These are phyloP conservation scores for Dipteronia dyeriana DNA, from an alignment of 345 rosid species.

Conservation along the genomic window DNA sequence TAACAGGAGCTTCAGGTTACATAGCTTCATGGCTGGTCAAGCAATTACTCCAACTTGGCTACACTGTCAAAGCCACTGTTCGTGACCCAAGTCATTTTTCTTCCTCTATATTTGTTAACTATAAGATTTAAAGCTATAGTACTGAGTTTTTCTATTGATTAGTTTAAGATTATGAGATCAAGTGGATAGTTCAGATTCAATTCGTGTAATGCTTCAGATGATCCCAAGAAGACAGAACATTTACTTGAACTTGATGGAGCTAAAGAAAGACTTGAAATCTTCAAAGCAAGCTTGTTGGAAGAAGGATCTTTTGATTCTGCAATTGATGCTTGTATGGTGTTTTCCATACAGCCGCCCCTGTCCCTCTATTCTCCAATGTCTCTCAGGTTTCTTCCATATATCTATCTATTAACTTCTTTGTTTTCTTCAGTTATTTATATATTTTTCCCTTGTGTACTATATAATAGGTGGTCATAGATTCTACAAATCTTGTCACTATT, in stretches of 20 bases:
- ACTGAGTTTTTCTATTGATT: not conserved
- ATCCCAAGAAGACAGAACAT: constrained; percentile 34
- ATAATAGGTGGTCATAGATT: too few species aligned
- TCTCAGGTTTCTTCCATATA: too few species aligned
- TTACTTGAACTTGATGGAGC: constrained; percentile 42
- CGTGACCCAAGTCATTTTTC: constrained; percentile 30
- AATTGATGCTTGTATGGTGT: constrained; percentile 34
- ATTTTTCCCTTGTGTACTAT: too few species aligned
- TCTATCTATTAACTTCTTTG: too few species aligned
- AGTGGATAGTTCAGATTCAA: too few species aligned
- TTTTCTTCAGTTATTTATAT: too few species aligned
- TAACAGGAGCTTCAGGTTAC: constrained; percentile 46
- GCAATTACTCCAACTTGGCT: constrained; percentile 45
- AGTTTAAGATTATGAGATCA: too few species aligned
- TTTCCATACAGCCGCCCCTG: constrained; percentile 39
- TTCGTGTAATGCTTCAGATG: constrained; percentile 23
- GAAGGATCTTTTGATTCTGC: constrained; percentile 38
- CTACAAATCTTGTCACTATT: too few species aligned
- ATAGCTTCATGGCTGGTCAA: constrained; percentile 51
- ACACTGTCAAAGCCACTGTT: constrained; percentile 48
- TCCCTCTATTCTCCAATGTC: too few species aligned
- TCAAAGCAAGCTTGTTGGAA: constrained; percentile 31
- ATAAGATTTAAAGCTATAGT: too few species aligned
- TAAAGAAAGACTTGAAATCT: constrained; percentile 34
- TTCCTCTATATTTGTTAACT: not conserved